phyloP scores from a whole-genome alignment of 805 yeast species.

The Candida rishiriensis region DNA sequence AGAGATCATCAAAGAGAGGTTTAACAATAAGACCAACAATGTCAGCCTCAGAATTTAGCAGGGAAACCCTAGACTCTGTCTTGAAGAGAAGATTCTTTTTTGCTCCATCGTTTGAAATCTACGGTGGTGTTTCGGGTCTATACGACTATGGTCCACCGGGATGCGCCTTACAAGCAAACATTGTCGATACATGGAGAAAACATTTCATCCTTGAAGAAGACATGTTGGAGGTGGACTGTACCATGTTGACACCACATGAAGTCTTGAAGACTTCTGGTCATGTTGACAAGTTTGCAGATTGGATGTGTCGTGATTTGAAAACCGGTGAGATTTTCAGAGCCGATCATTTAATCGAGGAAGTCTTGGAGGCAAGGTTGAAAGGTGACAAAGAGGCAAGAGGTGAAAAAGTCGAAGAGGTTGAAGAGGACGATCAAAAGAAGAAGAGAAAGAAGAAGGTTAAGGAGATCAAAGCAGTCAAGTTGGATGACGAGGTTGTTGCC shows the following conservation, averaged over 20 bases:
- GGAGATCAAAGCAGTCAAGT: conserved; percentile 83
- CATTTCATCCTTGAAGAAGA: conserved; percentile 97
- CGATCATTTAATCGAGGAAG: conserved; percentile 97
- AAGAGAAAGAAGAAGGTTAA: conserved; percentile 95
- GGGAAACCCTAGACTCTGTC: conserved; percentile 87
- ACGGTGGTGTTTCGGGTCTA: conserved; percentile 97
- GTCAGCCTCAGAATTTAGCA: conserved; percentile 44
- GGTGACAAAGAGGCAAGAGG: conserved; percentile 99
- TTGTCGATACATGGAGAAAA: conserved; percentile 94
- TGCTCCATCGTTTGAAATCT: conserved; percentile 95
- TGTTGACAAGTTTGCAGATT: conserved; percentile 97
- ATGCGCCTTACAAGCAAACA: conserved; percentile 95
- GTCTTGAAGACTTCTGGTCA: conserved; percentile 98
- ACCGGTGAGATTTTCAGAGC: conserved; percentile 99
- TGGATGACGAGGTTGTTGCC: conserved; percentile 71
- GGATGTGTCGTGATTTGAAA: conserved; percentile 96
- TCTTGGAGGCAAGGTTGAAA: conserved; percentile 89
- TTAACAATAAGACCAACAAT: conserved; percentile 12
- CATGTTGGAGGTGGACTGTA: conserved; percentile 97
- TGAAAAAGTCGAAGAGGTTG: conserved; percentile 55
- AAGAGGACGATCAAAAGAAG: conserved; percentile 72
- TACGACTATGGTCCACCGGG: conserved; percentile 99
- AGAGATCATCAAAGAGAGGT: conserved; percentile 11
- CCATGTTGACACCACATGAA: conserved; percentile 97
- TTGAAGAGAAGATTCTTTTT: conserved; percentile 93